Conservation (phyloP, 139 green algal genomes). For the Ostreobium quekettii region DNA sequence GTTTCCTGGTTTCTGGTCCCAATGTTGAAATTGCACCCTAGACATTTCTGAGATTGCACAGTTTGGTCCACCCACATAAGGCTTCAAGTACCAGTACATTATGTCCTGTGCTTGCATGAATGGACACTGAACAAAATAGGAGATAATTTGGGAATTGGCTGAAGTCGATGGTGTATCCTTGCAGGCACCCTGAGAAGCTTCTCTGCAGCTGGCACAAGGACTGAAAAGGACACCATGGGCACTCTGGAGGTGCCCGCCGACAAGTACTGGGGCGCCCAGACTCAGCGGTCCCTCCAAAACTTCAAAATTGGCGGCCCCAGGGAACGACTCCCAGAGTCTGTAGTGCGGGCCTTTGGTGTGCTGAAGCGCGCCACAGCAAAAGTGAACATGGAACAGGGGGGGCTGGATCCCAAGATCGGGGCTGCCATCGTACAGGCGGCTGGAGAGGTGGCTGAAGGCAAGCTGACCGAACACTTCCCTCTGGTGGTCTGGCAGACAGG, state of each 20-base stretch:
- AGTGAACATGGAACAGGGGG: constrained; percentile 66
- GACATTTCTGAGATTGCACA: too few relatives aligned
- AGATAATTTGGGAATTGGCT: too few relatives aligned
- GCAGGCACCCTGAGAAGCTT: too few relatives aligned
- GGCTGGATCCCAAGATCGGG: constrained; percentile 50
- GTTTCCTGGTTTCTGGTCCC: too few relatives aligned
- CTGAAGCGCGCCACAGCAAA: constrained; percentile 80
- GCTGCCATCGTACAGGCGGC: constrained; percentile 62
- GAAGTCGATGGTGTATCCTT: too few relatives aligned
- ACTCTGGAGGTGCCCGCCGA: constrained; percentile 74
- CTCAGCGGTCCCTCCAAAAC: constrained; percentile 87
- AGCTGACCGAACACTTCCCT: constrained; percentile 84
- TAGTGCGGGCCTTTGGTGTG: constrained; percentile 84
- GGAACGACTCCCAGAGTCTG: constrained; percentile 86
- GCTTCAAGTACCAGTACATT: too few relatives aligned
- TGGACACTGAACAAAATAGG: too few relatives aligned
- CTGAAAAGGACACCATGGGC: constrained; percentile 80
- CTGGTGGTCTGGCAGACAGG: constrained; percentile 93
- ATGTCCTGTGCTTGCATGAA: too few relatives aligned
- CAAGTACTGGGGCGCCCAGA: constrained; percentile 96
- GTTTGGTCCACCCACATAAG: too few relatives aligned
- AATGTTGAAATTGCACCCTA: too few relatives aligned
- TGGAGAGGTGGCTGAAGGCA: constrained; percentile 69
- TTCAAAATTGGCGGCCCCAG: constrained; percentile 90
- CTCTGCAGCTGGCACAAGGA: too few relatives aligned